phyloP scores from a whole-genome alignment of 1,284 basidiomycete genomes.

The Cerrena zonata region DNA sequence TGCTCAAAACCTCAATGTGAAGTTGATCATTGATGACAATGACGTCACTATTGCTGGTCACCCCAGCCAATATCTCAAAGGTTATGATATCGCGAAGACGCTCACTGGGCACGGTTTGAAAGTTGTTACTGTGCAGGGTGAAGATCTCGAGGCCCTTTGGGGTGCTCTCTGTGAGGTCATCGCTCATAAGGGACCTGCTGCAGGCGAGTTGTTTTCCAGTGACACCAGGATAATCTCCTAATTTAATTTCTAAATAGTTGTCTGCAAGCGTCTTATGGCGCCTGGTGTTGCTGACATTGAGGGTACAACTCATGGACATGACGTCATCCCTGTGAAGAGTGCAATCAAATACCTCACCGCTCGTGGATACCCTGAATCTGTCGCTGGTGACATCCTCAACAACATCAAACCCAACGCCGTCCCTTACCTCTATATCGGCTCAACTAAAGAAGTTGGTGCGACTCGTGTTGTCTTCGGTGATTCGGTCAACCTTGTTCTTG shows the following conservation, averaged over 20 bases:
- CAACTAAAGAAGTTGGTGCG: slow-evolving; percentile 67
- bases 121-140: slow-evolving; percentile 66
- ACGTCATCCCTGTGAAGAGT: slow-evolving; percentile 73
- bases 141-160: slow-evolving; percentile 76
- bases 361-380: slow-evolving; percentile 56
- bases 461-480: slow-evolving; percentile 80
- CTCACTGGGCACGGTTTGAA: slow-evolving; percentile 76
- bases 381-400: slow-evolving; percentile 49
- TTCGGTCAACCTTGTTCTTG: slow-evolving; percentile 72
- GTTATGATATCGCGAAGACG: slow-evolving; percentile 66
- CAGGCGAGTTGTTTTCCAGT: slow-evolving; percentile 38
- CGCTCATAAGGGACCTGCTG: slow-evolving; percentile 66
- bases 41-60: slow-evolving; percentile 84
- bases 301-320: slow-evolving; percentile 74
- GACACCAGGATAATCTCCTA: neutral
- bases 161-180: slow-evolving; percentile 52
- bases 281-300: slow-evolving; percentile 75
- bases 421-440: slow-evolving; percentile 62
- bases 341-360: slow-evolving; percentile 67
- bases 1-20: slow-evolving; percentile 74
- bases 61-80: slow-evolving; percentile 76
- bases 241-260: slow-evolving; percentile 37
- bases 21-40: slow-evolving; percentile 82
- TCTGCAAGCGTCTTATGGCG: slow-evolving; percentile 75
- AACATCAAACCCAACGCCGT: slow-evolving; percentile 57